Conservation (phyloP, 2,329 filamentous ascomycete species). For the Pezicula radicicola region DNA sequence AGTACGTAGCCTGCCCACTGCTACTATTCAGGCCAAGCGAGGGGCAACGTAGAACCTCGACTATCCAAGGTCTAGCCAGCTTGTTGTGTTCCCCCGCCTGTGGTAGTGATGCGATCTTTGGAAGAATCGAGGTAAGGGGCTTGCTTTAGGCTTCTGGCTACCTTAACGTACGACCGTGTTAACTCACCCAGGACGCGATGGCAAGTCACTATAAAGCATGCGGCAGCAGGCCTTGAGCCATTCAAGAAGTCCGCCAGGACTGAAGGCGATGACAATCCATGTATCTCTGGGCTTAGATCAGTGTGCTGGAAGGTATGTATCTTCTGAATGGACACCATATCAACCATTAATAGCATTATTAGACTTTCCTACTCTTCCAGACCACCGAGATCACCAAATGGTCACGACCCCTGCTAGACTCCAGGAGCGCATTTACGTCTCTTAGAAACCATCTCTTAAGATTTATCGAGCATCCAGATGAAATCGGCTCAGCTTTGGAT, state of each 20-base stretch:
- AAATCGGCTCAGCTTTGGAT: constrained; percentile 71
- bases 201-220: constrained; percentile 58
- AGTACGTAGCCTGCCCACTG: background rate
- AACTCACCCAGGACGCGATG: constrained; percentile 58
- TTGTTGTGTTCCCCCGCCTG: too few relatives aligned
- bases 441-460: constrained; percentile 73
- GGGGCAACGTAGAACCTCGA: background rate
- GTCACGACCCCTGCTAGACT: constrained; percentile 63
- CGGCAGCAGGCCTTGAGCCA: constrained; percentile 53
- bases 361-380: constrained; percentile 81
- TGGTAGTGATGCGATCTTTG: constrained; percentile 47
- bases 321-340: background rate
- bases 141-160: constrained; percentile 1
- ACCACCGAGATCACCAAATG: constrained; percentile 63
- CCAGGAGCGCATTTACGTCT: constrained; percentile 70
- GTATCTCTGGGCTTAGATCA: constrained; percentile 73
- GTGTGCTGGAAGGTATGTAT: constrained; percentile 81
- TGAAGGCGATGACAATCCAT: constrained; percentile 58
- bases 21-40: constrained; percentile 1
- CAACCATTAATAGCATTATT: constrained; percentile 7
- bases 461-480: constrained; percentile 81
- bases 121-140: constrained; percentile 47
- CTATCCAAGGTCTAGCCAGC: too few relatives aligned
- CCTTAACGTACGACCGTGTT: background rate
- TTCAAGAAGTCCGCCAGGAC: constrained; percentile 63